A percentile compares a stretch with the other conserved stretches of the same genome.
phyloP scores from a whole-genome alignment of 345 rosid genomes.

The Mercurialis annua region DNA sequence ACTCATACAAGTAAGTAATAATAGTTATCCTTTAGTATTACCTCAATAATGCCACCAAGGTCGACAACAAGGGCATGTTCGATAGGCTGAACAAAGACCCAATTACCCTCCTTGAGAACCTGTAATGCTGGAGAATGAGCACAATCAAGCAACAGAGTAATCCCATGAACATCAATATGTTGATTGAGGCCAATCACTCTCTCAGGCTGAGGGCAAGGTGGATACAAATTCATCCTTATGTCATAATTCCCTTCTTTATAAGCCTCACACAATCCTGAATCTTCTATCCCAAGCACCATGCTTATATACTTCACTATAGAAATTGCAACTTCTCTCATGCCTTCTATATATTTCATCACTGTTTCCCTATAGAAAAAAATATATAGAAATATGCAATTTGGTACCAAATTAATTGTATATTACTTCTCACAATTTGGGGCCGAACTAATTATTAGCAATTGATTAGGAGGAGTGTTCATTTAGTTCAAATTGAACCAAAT shows the following conservation, averaged over 20 bases:
- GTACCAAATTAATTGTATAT: too few relatives aligned
- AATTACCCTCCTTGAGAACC: conserved; percentile 13
- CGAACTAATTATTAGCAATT: too few relatives aligned
- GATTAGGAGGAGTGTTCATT: too few relatives aligned
- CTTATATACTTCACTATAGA: conserved; percentile 12
- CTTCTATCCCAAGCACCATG: conserved; percentile 5
- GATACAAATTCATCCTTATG: conserved; percentile 22
- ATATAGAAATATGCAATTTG: too few relatives aligned
- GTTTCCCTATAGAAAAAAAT: too few relatives aligned
- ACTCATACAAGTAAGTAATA: too few relatives aligned
- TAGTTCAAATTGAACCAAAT: too few relatives aligned
- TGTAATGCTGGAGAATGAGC: conserved; percentile 18
- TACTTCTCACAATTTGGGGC: too few relatives aligned
- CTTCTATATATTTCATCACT: conserved; percentile 20
- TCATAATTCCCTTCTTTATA: conserved; percentile 13
- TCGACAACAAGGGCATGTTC: conserved; percentile 20
- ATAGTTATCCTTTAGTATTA: too few relatives aligned
- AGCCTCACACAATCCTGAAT: conserved; percentile 13
- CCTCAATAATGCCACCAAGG: conserved; percentile 23
- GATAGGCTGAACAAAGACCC: conserved; percentile 19
- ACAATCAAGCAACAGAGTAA: conserved; percentile 21
- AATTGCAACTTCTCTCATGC: conserved; percentile 15
- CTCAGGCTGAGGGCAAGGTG: conserved; percentile 22
- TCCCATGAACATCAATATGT: conserved; percentile 17
- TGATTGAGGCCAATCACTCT: conserved; percentile 11